Evolutionary conservation across 2,329 filamentous ascomycete species (phyloP).

Genomic region (Penicillium sp.): DNA sequence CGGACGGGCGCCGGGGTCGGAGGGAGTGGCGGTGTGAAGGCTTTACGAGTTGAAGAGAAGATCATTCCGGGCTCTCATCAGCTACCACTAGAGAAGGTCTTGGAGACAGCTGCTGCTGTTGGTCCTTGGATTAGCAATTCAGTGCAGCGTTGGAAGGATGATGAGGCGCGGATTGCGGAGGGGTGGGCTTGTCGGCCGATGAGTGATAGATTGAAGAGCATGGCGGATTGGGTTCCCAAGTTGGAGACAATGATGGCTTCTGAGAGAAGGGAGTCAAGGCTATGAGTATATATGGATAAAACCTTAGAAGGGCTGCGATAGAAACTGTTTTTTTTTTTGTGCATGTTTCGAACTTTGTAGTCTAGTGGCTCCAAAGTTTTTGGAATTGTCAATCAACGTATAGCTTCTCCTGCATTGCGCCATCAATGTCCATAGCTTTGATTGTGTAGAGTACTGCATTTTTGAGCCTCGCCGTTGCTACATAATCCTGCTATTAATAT

Average conservation of each 20-base stretch:
- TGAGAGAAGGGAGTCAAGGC: neutral
- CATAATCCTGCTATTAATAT: too few species aligned
- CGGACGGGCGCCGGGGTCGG: constrained; percentile 23
- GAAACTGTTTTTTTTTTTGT: neutral
- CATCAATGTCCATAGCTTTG: too few species aligned
- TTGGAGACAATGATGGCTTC: neutral
- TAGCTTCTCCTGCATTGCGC: too few species aligned
- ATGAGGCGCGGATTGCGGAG: constrained; percentile 2
- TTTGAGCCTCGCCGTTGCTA: too few species aligned
- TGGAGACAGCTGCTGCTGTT: constrained; percentile 1
- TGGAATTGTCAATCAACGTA: too few species aligned
- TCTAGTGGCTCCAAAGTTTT: too few species aligned
- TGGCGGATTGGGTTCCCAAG: constrained; percentile 1
- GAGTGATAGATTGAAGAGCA: neutral
- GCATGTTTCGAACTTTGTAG: neutral
- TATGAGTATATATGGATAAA: neutral
- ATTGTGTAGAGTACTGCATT: too few species aligned
- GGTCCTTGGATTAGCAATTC: constrained; percentile 3
- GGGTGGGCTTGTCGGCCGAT: constrained; percentile 1
- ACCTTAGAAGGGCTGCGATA: neutral
- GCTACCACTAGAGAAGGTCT: constrained; percentile 2
- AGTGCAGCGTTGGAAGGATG: neutral
- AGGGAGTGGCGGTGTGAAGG: constrained; percentile 9
- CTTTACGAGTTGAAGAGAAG: neutral
- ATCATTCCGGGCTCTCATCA: constrained; percentile 1